These are phyloP conservation scores for Cryptosporidium meleagridis DNA, from an alignment of 169 alveolate genomes.

Conservation along the genomic window DNA sequence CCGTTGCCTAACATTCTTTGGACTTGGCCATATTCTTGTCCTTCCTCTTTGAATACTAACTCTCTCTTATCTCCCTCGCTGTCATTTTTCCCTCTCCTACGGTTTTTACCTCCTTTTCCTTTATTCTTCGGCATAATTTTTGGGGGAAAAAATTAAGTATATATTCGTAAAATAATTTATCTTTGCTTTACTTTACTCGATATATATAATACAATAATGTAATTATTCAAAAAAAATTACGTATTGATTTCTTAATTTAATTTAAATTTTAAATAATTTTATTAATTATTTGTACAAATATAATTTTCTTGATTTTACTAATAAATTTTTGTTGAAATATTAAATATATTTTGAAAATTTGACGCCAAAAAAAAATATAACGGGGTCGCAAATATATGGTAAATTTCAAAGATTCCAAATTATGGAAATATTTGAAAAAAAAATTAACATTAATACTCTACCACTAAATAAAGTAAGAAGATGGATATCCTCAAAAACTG, in stretches of 20 bases:
- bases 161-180: neutral
- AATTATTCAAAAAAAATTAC: neutral
- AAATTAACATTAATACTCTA: conserved; percentile 13
- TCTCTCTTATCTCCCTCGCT: conserved; percentile 94
- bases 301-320: neutral
- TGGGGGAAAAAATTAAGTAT: neutral
- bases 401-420: neutral
- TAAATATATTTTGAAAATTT: neutral
- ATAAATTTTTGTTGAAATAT: neutral
- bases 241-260: neutral
- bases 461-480: conserved; percentile 13
- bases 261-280: neutral
- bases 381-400: conserved; percentile 48
- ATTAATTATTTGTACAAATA: neutral
- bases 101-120: conserved; percentile 98
- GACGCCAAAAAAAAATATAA: conserved; percentile 64
- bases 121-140: conserved; percentile 89
- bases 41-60: conserved; percentile 95
- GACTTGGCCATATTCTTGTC: conserved; percentile 97
- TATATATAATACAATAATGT: neutral
- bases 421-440: conserved; percentile 46
- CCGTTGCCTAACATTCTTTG: conserved; percentile 98
- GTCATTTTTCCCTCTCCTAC: conserved; percentile 96
- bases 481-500: conserved; percentile 23
- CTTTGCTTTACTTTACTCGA: neutral